A percentile compares a stretch with the other conserved stretches of the same genome.
These are phyloP conservation scores for Cladophialophora exuberans DNA, from an alignment of 2,329 filamentous ascomycete species.

Conservation along the genomic window DNA sequence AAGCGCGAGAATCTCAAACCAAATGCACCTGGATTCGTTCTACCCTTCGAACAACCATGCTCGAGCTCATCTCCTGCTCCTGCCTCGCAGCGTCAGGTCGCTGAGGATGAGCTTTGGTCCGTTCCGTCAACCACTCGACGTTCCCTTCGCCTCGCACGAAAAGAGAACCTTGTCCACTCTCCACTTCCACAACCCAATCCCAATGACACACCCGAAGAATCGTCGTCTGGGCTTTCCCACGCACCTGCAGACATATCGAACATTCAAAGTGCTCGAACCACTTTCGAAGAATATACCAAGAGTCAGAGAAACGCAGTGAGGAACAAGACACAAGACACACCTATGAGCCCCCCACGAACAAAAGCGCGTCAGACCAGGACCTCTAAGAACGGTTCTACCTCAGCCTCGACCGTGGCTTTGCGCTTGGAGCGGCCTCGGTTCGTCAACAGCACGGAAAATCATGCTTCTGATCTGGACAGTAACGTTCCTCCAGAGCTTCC, in stretches of 20 bases:
- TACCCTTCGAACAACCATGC: no score
- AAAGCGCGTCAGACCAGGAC: constrained; percentile 1
- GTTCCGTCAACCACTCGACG: constrained; percentile 3
- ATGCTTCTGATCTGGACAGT: background rate
- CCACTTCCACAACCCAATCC: background rate
- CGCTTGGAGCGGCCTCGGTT: no score
- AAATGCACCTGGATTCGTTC: no score
- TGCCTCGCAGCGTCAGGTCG: background rate
- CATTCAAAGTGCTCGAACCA: constrained; percentile 2
- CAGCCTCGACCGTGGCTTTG: background rate
- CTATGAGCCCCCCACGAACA: background rate
- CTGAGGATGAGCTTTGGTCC: no score
- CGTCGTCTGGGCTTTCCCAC: no score
- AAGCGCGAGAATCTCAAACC: constrained; percentile 12
- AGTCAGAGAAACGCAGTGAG: constrained; percentile 23
- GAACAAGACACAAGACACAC: constrained; percentile 7
- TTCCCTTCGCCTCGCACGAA: constrained; percentile 14
- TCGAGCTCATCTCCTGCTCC: no score
- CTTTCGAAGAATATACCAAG: constrained; percentile 27
- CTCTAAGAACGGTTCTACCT: background rate
- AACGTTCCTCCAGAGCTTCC: no score
- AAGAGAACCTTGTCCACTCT: background rate
- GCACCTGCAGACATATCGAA: no score
- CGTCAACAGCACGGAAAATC: background rate
- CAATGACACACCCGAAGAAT: no score